phyloP scores from a whole-genome alignment of 768 basidiomycete genomes.

The Fistulinella prunicolor region DNA sequence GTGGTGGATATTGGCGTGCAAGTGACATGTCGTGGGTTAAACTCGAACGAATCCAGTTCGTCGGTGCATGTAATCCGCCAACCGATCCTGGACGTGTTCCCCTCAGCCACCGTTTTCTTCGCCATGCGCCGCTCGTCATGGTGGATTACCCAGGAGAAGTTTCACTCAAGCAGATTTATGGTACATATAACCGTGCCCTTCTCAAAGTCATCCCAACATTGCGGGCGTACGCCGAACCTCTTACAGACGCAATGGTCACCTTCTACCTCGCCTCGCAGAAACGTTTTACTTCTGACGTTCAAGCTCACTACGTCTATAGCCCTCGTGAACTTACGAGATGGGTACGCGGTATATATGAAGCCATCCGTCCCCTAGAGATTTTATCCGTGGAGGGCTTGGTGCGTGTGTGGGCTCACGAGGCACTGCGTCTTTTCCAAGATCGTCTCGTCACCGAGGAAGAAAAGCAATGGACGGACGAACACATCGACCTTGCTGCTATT shows the following conservation, averaged over 20 bases:
- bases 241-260: constrained; percentile 96
- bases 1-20: constrained; percentile 91
- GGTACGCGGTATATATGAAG: constrained; percentile 96
- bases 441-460: constrained; percentile 92
- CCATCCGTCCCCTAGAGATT: constrained; percentile 91
- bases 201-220: constrained; percentile 95
- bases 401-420: constrained; percentile 97
- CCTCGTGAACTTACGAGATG: constrained; percentile 98
- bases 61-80: constrained; percentile 98
- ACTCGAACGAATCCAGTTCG: constrained; percentile 98
- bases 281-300: constrained; percentile 93
- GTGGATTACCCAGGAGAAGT: constrained; percentile 98
- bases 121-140: constrained; percentile 97
- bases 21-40: constrained; percentile 97
- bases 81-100: constrained; percentile 99
- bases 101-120: constrained; percentile 93
- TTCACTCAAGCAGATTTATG: constrained; percentile 97
- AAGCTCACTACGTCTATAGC: constrained; percentile 98
- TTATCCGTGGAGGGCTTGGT: constrained; percentile 93
- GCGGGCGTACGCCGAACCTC: constrained; percentile 87
- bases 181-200: constrained; percentile 93
- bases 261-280: constrained; percentile 95
- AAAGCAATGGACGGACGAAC: constrained; percentile 91
- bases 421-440: constrained; percentile 95
- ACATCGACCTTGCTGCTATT: constrained; percentile 79